A percentile compares a stretch with the other conserved stretches of the same genome.
phyloP scores from a whole-genome alignment of 331 rosid genomes.

The Malus hybrid region DNA sequence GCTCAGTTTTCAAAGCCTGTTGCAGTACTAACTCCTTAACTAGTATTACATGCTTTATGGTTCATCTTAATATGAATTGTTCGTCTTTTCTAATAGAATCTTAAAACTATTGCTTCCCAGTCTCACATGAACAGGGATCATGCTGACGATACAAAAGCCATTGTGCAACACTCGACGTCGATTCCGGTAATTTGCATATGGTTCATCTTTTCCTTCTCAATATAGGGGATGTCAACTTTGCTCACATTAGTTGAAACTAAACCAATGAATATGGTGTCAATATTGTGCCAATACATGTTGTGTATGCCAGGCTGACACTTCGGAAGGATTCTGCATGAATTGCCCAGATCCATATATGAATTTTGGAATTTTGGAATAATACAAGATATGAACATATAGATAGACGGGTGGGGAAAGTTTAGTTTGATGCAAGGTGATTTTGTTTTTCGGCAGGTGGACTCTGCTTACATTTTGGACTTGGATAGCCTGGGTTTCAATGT shows the following conservation, averaged over 20 bases:
- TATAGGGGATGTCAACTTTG: background rate
- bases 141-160: constrained; percentile 79
- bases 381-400: background rate
- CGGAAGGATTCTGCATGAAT: background rate
- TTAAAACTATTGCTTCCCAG: constrained; percentile 29
- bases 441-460: constrained; percentile 66
- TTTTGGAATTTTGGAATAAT: background rate
- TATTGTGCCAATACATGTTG: constrained; percentile 2
- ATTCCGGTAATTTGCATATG: constrained; percentile 70
- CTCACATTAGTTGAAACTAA: background rate
- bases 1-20: constrained; percentile 95
- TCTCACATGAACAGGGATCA: constrained; percentile 98
- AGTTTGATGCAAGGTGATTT: constrained; percentile 13
- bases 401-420: background rate
- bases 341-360: background rate
- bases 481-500: constrained; percentile 91
- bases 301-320: constrained; percentile 3
- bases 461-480: constrained; percentile 75
- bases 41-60: constrained; percentile 6
- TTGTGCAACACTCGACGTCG: constrained; percentile 78
- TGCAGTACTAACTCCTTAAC: constrained; percentile 43
- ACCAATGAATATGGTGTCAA: background rate
- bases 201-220: background rate
- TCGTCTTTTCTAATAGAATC: constrained; percentile 12
- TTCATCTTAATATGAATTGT: constrained; percentile 6